A percentile compares a stretch with the other conserved stretches of the same genome.
phyloP scores from a whole-genome alignment of 495 filamentous ascomycete genomes.

The Penicillium silybi region DNA sequence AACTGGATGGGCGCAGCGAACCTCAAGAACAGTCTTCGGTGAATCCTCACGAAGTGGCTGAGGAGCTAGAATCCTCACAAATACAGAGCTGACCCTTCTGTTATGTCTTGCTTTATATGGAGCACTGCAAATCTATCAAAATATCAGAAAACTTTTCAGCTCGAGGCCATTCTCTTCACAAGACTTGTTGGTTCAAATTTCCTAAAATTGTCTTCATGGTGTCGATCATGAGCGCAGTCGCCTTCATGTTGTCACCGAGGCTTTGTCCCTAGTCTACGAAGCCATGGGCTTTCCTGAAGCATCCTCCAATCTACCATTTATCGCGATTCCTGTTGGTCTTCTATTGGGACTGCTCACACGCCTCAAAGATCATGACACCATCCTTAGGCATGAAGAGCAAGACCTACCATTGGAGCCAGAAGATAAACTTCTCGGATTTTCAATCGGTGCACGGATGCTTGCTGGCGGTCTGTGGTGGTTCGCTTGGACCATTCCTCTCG shows the following conservation, averaged over 20 bases:
- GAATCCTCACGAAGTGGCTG: neutral
- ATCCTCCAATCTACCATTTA: constrained; percentile 34
- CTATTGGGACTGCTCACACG: neutral
- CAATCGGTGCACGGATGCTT: constrained; percentile 36
- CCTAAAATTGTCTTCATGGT: constrained; percentile 33
- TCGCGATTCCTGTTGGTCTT: constrained; percentile 28
- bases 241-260: constrained; percentile 44
- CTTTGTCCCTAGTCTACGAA: constrained; percentile 32
- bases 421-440: constrained; percentile 28
- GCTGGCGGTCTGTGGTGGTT: constrained; percentile 41
- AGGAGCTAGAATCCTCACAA: neutral
- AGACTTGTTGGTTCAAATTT: no score
- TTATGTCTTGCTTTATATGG: no score
- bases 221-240: constrained; percentile 27
- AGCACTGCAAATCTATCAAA: no score
- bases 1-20: neutral
- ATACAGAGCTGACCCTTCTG: no score
- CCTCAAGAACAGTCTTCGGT: neutral
- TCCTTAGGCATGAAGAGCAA: neutral
- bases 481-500: constrained; percentile 38
- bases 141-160: no score
- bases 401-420: constrained; percentile 7
- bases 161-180: constrained; percentile 15
- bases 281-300: constrained; percentile 25
- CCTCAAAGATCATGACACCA: neutral